Conservation (phyloP, 2,329 filamentous ascomycete species). For the Aurifilum marmelostoma region DNA sequence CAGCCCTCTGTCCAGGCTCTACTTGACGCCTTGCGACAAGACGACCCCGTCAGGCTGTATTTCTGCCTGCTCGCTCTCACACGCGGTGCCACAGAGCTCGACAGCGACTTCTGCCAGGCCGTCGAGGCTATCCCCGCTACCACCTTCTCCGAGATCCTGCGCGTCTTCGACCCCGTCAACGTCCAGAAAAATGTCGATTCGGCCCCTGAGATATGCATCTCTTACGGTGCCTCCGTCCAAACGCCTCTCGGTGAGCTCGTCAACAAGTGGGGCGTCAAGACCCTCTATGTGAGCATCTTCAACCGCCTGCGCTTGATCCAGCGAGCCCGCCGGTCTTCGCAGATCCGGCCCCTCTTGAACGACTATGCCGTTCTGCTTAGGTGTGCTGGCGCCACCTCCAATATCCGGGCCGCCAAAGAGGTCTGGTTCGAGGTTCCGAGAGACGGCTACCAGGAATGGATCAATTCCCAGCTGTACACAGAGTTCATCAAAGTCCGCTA, state of each 20-base stretch:
- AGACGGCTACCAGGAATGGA: constrained; percentile 32
- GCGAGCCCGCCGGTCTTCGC: constrained; percentile 36
- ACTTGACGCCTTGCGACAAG: constrained; percentile 23
- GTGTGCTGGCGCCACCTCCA: constrained; percentile 50
- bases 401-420: constrained; percentile 39
- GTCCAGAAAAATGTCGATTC: constrained; percentile 55
- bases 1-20: constrained; percentile 10
- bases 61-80: constrained; percentile 32
- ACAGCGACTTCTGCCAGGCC: constrained; percentile 35
- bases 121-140: constrained; percentile 51
- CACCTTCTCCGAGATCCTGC: constrained; percentile 66
- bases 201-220: constrained; percentile 44
- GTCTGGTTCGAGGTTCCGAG: constrained; percentile 34
- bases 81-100: background rate
- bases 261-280: constrained; percentile 51
- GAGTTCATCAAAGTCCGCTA: constrained; percentile 55
- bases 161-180: constrained; percentile 60
- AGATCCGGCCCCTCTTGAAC: constrained; percentile 37
- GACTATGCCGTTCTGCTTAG: constrained; percentile 52
- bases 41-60: constrained; percentile 24
- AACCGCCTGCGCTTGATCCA: constrained; percentile 23
- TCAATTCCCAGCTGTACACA: constrained; percentile 40
- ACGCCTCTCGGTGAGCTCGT: constrained; percentile 43
- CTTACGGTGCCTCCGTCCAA: constrained; percentile 44
- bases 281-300: constrained; percentile 39